A percentile compares a stretch with the other conserved stretches of the same genome.
Evolutionary conservation across 805 yeast species (phyloP).

Genomic region (Grigorovia transvaalensis): DNA sequence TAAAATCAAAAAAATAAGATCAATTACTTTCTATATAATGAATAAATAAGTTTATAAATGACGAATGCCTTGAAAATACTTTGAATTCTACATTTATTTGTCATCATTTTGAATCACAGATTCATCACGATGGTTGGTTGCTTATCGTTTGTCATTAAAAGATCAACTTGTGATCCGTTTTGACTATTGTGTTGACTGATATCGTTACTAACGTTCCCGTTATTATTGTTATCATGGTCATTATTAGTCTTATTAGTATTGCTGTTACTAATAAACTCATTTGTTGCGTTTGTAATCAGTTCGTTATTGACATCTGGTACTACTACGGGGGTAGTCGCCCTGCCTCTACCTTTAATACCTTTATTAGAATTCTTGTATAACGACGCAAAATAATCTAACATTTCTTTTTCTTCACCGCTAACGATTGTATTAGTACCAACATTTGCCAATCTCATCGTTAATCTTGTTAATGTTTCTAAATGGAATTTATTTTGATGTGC

Average conservation of each 20-base stretch:
- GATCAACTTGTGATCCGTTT: not conserved
- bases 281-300: not conserved
- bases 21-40: not conserved
- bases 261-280: not conserved
- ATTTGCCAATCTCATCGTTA: slow-evolving; percentile 60
- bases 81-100: too few relatives aligned
- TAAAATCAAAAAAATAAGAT: not conserved
- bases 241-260: not conserved
- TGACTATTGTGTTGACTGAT: not conserved
- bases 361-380: slow-evolving; percentile 80
- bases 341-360: slow-evolving; percentile 38
- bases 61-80: not conserved
- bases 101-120: not conserved
- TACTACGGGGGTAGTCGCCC: not conserved
- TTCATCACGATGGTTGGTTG: not conserved
- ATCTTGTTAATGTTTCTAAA: slow-evolving; percentile 49
- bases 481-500: slow-evolving; percentile 92
- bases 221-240: not conserved
- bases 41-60: not conserved
- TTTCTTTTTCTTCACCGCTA: slow-evolving; percentile 54
- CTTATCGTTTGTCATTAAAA: not conserved
- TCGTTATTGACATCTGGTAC: not conserved
- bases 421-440: slow-evolving; percentile 39
- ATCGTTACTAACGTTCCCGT: too few relatives aligned
- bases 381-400: slow-evolving; percentile 68